Percentiles rank a stretch among this genome's conserved stretches.
These are phyloP conservation scores for Santalum album DNA, from an alignment of 164 flowering plant species.

Conservation along the genomic window DNA sequence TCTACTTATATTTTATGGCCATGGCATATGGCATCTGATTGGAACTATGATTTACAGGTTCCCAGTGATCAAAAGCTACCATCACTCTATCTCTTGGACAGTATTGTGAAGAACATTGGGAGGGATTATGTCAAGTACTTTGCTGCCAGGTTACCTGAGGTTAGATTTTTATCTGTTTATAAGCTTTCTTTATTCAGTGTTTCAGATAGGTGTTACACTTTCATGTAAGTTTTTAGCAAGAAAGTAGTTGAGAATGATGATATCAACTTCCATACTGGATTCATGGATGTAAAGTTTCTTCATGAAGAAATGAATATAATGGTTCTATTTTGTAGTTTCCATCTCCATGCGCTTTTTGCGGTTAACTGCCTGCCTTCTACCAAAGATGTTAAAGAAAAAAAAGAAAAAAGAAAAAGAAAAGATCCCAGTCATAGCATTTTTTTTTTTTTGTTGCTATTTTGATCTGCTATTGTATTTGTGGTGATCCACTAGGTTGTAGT, in stretches of 20 bases:
- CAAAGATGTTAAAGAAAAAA: too few species aligned
- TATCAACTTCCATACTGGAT: background rate
- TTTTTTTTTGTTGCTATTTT: background rate
- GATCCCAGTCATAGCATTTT: background rate
- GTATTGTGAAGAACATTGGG: conserved; percentile 97
- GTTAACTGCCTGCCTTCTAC: background rate
- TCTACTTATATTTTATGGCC: too few species aligned
- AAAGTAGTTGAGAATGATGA: background rate
- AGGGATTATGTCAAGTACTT: conserved; percentile 87
- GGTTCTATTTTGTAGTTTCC: background rate
- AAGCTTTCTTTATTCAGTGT: background rate
- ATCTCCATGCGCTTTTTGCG: background rate
- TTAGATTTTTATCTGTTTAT: conserved; percentile 26
- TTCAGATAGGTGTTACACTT: background rate
- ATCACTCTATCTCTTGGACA: conserved; percentile 93
- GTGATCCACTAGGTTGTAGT: background rate
- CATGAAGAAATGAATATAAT: background rate
- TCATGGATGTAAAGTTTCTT: background rate
- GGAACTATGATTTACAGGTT: conserved; percentile 55
- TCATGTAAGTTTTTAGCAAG: background rate
- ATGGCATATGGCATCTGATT: conserved; percentile 18
- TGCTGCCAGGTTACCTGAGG: conserved; percentile 85
- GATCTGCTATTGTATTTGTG: conserved; percentile 2
- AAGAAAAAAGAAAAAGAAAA: too few species aligned
- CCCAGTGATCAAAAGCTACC: conserved; percentile 92